Evolutionary conservation across 805 yeast species (phyloP).

Genomic region (Candida maesae): DNA sequence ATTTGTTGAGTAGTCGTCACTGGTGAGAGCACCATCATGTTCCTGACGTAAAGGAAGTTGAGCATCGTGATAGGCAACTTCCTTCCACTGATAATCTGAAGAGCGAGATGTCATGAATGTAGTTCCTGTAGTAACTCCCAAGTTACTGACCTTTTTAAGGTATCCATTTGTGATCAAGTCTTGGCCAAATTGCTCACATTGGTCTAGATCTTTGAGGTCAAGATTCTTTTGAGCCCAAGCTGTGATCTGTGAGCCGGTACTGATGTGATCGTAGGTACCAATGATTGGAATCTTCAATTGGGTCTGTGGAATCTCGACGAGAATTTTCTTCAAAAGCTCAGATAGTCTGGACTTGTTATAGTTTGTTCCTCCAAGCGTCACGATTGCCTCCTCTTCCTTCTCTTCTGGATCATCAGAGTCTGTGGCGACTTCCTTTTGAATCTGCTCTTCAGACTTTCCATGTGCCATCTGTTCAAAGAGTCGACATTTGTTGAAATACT

Average conservation of each 20-base stretch:
- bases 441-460: conserved; percentile 43
- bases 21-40: conserved; percentile 17
- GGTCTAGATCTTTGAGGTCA: conserved; percentile 42
- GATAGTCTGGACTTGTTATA: conserved; percentile 39
- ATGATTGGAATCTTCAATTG: conserved; percentile 63
- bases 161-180: conserved; percentile 59
- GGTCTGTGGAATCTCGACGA: conserved; percentile 47
- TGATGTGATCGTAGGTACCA: conserved; percentile 61
- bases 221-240: conserved; percentile 53
- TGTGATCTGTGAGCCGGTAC: conserved; percentile 58
- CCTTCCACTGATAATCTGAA: conserved; percentile 78
- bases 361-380: conserved; percentile 33
- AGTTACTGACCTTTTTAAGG: conserved; percentile 45
- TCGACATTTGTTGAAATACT: conserved; percentile 75
- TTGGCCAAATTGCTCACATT: conserved; percentile 73
- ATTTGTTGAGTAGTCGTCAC: conserved; percentile 27
- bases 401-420: conserved; percentile 11
- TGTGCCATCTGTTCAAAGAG: conserved; percentile 61
- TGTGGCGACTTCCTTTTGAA: conserved; percentile 22
- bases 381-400: conserved; percentile 23
- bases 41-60: conserved; percentile 24
- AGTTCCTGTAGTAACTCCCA: conserved; percentile 68
- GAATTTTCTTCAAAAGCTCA: conserved; percentile 38
- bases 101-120: conserved; percentile 74
- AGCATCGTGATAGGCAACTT: conserved; percentile 56